Evolutionary conservation across 2,329 filamentous ascomycete genomes (phyloP).

Genomic region (Shiraia sp.): DNA sequence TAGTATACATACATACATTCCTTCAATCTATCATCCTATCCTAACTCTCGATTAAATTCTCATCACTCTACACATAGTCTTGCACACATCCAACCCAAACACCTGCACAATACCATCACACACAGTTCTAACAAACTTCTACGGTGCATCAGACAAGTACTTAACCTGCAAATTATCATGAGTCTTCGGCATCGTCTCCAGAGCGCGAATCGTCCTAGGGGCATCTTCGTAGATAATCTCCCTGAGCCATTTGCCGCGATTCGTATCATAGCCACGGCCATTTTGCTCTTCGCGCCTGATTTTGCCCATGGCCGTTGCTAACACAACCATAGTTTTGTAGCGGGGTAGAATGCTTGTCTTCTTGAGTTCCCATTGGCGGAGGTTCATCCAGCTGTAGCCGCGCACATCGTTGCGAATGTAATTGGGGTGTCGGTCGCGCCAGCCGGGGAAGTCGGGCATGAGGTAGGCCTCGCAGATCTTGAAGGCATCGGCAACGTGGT

Average conservation of each 20-base stretch:
- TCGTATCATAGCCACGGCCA: conserved; percentile 27
- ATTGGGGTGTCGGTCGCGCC: conserved; percentile 50
- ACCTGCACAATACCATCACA: no score
- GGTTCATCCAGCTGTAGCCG: conserved; percentile 34
- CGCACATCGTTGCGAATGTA: conserved; percentile 25
- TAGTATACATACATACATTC: no score
- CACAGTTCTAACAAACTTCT: no score
- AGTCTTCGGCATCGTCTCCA: conserved; percentile 50
- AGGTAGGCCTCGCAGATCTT: conserved; percentile 73
- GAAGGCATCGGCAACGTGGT: conserved; percentile 69
- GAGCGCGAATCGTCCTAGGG: conserved; percentile 47
- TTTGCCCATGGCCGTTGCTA: conserved; percentile 44
- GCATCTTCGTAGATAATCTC: conserved; percentile 40
- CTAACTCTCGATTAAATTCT: no score
- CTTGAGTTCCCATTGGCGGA: conserved; percentile 30
- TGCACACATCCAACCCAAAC: no score
- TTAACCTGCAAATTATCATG: conserved; percentile 36
- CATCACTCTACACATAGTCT: no score
- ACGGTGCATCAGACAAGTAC: conserved; percentile 22
- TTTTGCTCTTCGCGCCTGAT: conserved; percentile 42
- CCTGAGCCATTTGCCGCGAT: conserved; percentile 22
- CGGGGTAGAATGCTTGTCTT: conserved; percentile 40
- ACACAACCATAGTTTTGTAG: conserved; percentile 50
- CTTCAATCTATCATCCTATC: no score
- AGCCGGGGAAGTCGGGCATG: conserved; percentile 79